Percentiles rank a stretch among this genome's conserved stretches.
phyloP scores from a whole-genome alignment of 495 filamentous ascomycete genomes.

The Penicillium coffeae region DNA sequence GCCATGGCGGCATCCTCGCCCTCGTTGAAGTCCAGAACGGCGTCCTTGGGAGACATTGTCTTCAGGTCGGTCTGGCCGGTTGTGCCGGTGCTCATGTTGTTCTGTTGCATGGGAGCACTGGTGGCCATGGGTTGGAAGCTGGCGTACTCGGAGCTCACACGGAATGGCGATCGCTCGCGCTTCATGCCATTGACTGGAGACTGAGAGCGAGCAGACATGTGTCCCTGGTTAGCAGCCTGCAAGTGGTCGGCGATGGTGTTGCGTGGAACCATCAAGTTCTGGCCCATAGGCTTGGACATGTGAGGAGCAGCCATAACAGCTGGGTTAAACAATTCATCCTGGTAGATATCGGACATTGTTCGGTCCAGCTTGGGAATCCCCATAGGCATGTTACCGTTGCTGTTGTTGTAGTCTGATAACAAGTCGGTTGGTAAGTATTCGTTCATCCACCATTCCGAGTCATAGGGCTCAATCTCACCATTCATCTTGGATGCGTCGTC shows the following conservation, averaged over 20 bases:
- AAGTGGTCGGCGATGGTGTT: constrained; percentile 69
- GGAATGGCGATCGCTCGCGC: constrained; percentile 80
- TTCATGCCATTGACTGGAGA: constrained; percentile 51
- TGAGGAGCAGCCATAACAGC: constrained; percentile 51
- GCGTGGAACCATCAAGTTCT: constrained; percentile 49
- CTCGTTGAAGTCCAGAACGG: constrained; percentile 78
- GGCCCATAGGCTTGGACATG: constrained; percentile 37
- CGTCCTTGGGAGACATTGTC: constrained; percentile 96
- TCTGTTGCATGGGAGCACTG: constrained; percentile 36
- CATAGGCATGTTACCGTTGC: constrained; percentile 30
- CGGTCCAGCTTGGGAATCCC: constrained; percentile 75
- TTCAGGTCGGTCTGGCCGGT: constrained; percentile 49
- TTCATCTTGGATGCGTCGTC: constrained; percentile 47
- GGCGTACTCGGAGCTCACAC: constrained; percentile 65
- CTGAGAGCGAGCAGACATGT: constrained; percentile 57
- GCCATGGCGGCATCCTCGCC: constrained; percentile 63
- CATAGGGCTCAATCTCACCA: constrained; percentile 49
- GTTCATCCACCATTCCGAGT: constrained; percentile 52
- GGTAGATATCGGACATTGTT: constrained; percentile 79
- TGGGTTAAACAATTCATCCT: constrained; percentile 82
- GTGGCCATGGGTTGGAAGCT: constrained; percentile 39
- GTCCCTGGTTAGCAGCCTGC: constrained; percentile 72
- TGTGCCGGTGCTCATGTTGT: constrained; percentile 28
- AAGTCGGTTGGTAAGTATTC: constrained; percentile 57
- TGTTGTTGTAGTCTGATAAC: constrained; percentile 42